Percentiles rank a stretch among this genome's conserved stretches.
Evolutionary conservation across 2,329 filamentous ascomycete genomes (phyloP).

Genomic region (Cordyceps cicadae): DNA sequence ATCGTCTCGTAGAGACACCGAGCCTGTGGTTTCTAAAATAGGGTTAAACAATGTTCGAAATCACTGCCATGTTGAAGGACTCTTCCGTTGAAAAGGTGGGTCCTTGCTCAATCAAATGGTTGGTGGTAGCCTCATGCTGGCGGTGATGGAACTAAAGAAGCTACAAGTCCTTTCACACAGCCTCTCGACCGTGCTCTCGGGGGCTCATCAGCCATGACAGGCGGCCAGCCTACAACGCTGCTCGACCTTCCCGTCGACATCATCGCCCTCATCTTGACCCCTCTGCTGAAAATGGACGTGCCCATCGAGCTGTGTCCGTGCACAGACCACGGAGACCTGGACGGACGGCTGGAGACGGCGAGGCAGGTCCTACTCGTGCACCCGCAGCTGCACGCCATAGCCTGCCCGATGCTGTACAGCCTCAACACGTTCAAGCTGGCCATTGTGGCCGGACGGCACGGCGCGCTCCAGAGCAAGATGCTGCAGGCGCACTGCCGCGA

Average conservation of each 20-base stretch:
- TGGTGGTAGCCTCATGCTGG: neutral
- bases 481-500: conserved; percentile 13
- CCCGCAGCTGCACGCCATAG: conserved; percentile 24
- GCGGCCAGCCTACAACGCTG: conserved; percentile 17
- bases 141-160: neutral
- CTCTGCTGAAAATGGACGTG: conserved; percentile 20
- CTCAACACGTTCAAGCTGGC: conserved; percentile 25
- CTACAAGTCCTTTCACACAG: neutral
- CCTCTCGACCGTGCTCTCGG: neutral
- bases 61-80: no score
- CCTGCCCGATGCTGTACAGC: conserved; percentile 25
- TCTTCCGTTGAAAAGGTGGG: no score
- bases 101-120: no score
- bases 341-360: conserved; percentile 16
- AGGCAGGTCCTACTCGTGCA: conserved; percentile 25
- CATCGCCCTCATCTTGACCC: conserved; percentile 23
- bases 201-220: neutral
- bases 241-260: conserved; percentile 28
- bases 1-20: neutral
- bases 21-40: no score
- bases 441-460: conserved; percentile 19
- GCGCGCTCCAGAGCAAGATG: conserved; percentile 20
- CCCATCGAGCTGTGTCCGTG: conserved; percentile 24
- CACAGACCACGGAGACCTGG: conserved; percentile 6
- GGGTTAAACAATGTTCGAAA: no score